These are phyloP conservation scores for Suillus lakei DNA, from an alignment of 768 basidiomycete genomes.

Conservation along the genomic window DNA sequence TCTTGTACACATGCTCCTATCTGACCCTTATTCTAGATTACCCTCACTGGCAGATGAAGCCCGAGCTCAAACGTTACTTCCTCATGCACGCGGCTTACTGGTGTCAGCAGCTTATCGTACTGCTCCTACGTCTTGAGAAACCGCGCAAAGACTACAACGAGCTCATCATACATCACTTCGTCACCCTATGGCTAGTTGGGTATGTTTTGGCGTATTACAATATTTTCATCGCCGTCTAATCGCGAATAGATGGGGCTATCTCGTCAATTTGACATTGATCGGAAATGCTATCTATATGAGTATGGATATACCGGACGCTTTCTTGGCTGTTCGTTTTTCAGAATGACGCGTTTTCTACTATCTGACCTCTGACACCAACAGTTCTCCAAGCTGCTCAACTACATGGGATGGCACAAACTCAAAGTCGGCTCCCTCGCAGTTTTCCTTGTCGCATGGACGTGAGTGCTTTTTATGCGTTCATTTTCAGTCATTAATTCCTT, in stretches of 20 bases:
- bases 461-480: constrained; percentile 35
- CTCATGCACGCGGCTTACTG: constrained; percentile 93
- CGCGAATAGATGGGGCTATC: constrained; percentile 77
- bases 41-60: constrained; percentile 88
- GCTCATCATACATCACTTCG: constrained; percentile 87
- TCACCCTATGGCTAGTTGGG: constrained; percentile 95
- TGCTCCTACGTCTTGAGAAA: constrained; percentile 87
- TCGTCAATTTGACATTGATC: constrained; percentile 80
- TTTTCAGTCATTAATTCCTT: neutral
- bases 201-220: constrained; percentile 40
- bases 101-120: constrained; percentile 90
- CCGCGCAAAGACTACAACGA: constrained; percentile 91
- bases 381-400: constrained; percentile 89
- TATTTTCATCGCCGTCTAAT: constrained; percentile 11
- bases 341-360: neutral
- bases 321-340: constrained; percentile 69
- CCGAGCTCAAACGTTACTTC: constrained; percentile 89
- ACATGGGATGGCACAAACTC: constrained; percentile 68
- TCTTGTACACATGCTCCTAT: constrained; percentile 4
- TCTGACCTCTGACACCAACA: constrained; percentile 31
- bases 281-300: constrained; percentile 93
- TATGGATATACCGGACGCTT: constrained; percentile 95
- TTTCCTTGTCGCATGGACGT: constrained; percentile 85
- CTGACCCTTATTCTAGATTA: constrained; percentile 56
- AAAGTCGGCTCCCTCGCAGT: constrained; percentile 66